Conservation (phyloP, 768 basidiomycete species). For the Pholiota conissans region DNA sequence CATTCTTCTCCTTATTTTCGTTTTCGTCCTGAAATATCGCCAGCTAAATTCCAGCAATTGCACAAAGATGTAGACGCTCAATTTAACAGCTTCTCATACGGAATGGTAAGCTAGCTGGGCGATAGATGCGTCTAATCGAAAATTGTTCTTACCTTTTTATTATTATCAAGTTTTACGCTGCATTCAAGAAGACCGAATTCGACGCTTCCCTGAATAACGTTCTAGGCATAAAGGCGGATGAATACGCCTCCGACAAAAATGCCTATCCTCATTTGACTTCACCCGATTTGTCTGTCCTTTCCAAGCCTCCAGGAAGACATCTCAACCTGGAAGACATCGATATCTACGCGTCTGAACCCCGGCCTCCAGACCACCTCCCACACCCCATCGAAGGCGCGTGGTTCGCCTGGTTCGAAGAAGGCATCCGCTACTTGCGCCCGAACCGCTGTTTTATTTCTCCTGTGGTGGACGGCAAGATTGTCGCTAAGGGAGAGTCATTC, state of each 20-base stretch:
- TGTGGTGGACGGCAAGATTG: neutral
- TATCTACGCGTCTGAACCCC: neutral
- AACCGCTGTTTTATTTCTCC: slow-evolving; percentile 1
- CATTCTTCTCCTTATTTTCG: neutral
- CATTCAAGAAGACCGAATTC: neutral
- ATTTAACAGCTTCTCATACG: slow-evolving; percentile 13
- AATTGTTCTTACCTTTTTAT: neutral
- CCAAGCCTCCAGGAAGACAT: neutral
- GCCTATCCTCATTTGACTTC: no score
- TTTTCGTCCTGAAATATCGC: neutral
- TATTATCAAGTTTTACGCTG: slow-evolving; percentile 6
- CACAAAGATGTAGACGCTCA: slow-evolving; percentile 9
- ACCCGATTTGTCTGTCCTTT: neutral
- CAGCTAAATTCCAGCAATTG: slow-evolving; percentile 11
- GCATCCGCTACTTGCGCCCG: neutral
- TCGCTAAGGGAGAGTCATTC: neutral
- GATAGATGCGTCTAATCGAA: no score
- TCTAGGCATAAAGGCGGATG: neutral
- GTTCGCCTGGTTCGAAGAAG: neutral
- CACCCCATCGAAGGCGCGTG: slow-evolving; percentile 4
- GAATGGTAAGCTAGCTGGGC: slow-evolving; percentile 9
- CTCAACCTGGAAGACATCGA: neutral
- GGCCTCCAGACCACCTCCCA: neutral
- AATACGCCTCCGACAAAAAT: neutral
- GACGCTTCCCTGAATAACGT: neutral